Percentiles rank a stretch among this genome's conserved stretches.
phyloP scores from a whole-genome alignment of 2,329 filamentous ascomycete genomes.

The Arachnomyces sp. region DNA sequence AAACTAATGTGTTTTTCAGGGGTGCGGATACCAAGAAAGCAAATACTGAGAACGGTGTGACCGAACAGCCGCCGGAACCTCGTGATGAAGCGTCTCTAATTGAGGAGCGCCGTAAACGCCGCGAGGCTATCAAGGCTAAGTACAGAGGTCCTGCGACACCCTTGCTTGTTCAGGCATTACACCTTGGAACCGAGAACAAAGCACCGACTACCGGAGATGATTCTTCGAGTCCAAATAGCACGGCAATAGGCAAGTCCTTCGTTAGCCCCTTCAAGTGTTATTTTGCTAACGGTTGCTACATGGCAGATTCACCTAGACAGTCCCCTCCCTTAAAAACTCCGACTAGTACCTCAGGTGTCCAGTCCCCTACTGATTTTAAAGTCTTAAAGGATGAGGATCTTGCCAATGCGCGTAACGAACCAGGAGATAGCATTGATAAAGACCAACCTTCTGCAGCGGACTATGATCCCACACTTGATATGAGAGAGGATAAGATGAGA shows the following conservation, averaged over 20 bases:
- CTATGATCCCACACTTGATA: slow-evolving; percentile 83
- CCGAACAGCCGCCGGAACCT: slow-evolving; percentile 41
- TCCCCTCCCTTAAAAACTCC: slow-evolving; percentile 42
- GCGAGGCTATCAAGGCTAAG: slow-evolving; percentile 79
- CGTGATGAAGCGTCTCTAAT: slow-evolving; percentile 76
- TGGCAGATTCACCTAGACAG: slow-evolving; percentile 27
- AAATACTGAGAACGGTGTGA: slow-evolving; percentile 27
- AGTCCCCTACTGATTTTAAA: slow-evolving; percentile 54
- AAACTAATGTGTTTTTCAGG: slow-evolving; percentile 14
- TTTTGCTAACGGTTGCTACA: slow-evolving; percentile 35
- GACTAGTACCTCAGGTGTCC: slow-evolving; percentile 40
- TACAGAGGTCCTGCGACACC: slow-evolving; percentile 64
- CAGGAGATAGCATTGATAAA: slow-evolving; percentile 41
- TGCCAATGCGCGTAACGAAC: slow-evolving; percentile 45
- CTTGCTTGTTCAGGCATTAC: slow-evolving; percentile 66
- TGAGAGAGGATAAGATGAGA: slow-evolving; percentile 71
- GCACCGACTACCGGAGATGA: slow-evolving; percentile 42
- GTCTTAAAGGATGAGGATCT: slow-evolving; percentile 61
- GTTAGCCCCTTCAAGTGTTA: not conserved
- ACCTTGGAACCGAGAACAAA: slow-evolving; percentile 53
- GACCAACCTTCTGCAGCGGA: slow-evolving; percentile 86
- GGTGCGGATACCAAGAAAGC: slow-evolving; percentile 14
- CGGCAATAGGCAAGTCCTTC: slow-evolving; percentile 31
- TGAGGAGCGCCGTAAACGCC: slow-evolving; percentile 73
- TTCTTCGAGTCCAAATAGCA: slow-evolving; percentile 30